Evolutionary conservation across 78 protist species (phyloP).

Genomic region (Blattamonas nauphoetae): DNA sequence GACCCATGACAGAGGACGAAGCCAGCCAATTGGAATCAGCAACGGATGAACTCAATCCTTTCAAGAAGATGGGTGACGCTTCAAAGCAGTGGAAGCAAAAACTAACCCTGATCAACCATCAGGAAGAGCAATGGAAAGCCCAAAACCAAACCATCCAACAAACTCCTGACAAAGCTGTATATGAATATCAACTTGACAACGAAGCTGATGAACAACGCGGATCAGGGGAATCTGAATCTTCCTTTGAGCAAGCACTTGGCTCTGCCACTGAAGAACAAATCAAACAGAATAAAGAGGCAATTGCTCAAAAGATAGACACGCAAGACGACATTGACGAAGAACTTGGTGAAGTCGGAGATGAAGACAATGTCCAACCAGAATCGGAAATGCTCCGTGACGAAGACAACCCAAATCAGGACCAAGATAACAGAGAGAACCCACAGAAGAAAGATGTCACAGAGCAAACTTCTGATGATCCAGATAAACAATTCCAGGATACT

Average conservation of each 20-base stretch:
- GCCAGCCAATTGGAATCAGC: background rate
- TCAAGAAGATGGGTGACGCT: slow-evolving; percentile 49
- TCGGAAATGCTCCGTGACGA: background rate
- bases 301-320: background rate
- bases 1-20: background rate
- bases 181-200: background rate
- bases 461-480: background rate
- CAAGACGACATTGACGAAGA: slow-evolving; percentile 18
- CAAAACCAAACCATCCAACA: slow-evolving; percentile 2
- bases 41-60: slow-evolving; percentile 50
- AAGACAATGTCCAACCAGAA: background rate
- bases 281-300: background rate
- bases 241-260: background rate
- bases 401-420: background rate
- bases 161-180: background rate
- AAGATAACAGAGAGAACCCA: background rate
- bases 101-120: slow-evolving; percentile 23
- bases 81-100: slow-evolving; percentile 35
- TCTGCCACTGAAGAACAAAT: slow-evolving; percentile 4
- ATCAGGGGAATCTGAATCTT: background rate
- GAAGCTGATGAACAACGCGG: slow-evolving; percentile 3
- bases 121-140: slow-evolving; percentile 14
- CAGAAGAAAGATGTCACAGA: background rate
- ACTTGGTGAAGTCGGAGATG: background rate
- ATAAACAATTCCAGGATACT: background rate